These are phyloP conservation scores for Penicillium sp. DNA, from an alignment of 2,329 filamentous ascomycete species.

Conservation along the genomic window DNA sequence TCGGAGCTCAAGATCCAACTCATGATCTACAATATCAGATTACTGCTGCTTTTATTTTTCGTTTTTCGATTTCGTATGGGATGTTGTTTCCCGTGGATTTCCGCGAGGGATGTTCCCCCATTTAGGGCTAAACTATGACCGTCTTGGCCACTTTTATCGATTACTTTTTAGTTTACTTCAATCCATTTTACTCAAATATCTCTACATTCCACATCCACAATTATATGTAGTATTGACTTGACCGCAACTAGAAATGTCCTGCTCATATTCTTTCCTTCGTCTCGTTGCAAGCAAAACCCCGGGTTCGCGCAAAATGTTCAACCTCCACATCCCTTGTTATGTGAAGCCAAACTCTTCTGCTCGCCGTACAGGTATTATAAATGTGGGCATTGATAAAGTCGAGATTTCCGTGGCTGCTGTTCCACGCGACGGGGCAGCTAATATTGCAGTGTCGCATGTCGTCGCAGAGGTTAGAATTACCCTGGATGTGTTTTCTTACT, in stretches of 20 bases:
- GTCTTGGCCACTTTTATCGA: background rate
- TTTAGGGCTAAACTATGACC: slow-evolving; percentile 3
- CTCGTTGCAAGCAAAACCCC: slow-evolving; percentile 12
- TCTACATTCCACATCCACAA: background rate
- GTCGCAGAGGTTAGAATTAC: slow-evolving; percentile 56
- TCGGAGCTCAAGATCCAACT: background rate
- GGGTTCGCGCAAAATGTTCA: slow-evolving; percentile 25
- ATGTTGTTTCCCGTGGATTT: background rate
- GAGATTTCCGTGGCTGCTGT: slow-evolving; percentile 67
- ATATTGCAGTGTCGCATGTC: slow-evolving; percentile 63
- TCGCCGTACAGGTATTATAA: slow-evolving; percentile 60
- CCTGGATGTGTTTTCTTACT: background rate
- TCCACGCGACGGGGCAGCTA: slow-evolving; percentile 66
- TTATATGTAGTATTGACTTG: background rate
- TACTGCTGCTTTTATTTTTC: background rate
- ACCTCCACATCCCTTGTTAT: slow-evolving; percentile 62
- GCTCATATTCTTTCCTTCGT: slow-evolving; percentile 7
- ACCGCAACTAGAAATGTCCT: slow-evolving; percentile 9
- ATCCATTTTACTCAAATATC: background rate
- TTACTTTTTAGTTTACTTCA: background rate
- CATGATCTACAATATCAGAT: background rate
- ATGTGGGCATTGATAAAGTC: slow-evolving; percentile 57
- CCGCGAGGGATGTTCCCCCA: background rate
- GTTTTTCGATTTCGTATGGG: background rate
- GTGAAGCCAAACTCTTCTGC: slow-evolving; percentile 67